Conservation (phyloP, 225 moss, liverwort and hornwort species). For the Polytrichum formosum region DNA sequence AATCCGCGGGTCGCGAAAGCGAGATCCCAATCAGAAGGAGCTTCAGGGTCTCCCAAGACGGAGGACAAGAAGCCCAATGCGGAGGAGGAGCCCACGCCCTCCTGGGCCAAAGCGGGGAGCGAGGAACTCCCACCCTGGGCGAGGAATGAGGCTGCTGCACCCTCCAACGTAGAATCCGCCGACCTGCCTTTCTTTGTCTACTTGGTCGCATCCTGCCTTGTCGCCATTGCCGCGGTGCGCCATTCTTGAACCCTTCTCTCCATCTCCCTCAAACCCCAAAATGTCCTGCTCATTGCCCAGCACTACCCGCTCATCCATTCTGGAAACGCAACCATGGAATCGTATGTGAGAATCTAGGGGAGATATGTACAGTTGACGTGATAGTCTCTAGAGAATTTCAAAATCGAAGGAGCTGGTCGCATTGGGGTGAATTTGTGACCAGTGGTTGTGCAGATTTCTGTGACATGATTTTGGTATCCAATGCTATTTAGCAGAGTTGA, state of each 20-base stretch:
- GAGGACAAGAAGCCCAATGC: conserved; percentile 14
- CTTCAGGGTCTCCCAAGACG: conserved; percentile 23
- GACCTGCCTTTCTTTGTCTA: conserved; percentile 77
- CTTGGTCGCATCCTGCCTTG: conserved; percentile 70
- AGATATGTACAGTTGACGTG: too few species aligned
- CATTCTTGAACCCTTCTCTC: background rate
- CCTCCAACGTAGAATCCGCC: conserved; percentile 21
- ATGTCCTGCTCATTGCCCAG: background rate
- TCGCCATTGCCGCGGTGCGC: conserved; percentile 88
- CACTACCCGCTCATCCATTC: background rate
- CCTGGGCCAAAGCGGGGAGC: conserved; percentile 74
- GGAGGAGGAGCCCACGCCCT: conserved; percentile 28
- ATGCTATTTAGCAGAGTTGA: too few species aligned
- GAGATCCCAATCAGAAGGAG: conserved; percentile 37
- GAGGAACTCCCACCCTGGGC: conserved; percentile 96
- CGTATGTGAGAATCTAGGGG: too few species aligned
- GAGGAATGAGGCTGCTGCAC: conserved; percentile 57
- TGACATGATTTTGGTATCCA: too few species aligned
- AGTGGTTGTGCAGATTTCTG: too few species aligned
- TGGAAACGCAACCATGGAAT: background rate
- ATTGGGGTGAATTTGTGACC: too few species aligned
- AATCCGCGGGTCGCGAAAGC: conserved; percentile 20
- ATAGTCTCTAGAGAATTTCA: too few species aligned
- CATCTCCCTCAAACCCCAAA: background rate
- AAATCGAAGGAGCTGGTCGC: too few species aligned